Evolutionary conservation across 2,329 filamentous ascomycete species (phyloP).

Genomic region (Hirsutella rhossiliensis): DNA sequence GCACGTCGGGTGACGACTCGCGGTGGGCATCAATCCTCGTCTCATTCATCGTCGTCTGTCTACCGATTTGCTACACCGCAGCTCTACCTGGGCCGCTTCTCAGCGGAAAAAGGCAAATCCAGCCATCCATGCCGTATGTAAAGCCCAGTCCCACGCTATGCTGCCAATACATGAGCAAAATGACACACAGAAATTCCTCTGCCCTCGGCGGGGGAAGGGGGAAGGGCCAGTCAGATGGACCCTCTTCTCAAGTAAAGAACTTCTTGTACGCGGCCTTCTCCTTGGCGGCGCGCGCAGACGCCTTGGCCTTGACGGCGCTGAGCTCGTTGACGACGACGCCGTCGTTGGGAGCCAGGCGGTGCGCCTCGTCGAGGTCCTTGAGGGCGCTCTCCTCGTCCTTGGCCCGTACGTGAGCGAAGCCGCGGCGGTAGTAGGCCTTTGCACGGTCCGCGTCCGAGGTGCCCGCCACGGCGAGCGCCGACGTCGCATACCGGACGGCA

Average conservation of each 20-base stretch:
- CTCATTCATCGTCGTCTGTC: too few species aligned
- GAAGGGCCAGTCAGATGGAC: not conserved
- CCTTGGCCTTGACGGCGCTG: conserved; percentile 62
- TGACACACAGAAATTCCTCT: not conserved
- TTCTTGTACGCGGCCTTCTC: conserved; percentile 90
- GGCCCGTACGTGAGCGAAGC: conserved; percentile 57
- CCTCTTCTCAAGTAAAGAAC: conserved; percentile 51
- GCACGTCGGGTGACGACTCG: too few species aligned
- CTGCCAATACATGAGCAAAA: not conserved
- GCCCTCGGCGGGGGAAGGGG: not conserved
- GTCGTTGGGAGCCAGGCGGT: conserved; percentile 63
- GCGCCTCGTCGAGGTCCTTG: conserved; percentile 62
- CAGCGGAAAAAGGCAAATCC: not conserved
- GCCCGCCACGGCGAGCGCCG: conserved; percentile 56
- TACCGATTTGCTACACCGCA: too few species aligned
- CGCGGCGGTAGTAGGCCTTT: conserved; percentile 81
- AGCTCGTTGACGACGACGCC: conserved; percentile 65
- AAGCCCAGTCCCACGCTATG: not conserved
- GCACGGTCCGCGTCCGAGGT: conserved; percentile 67
- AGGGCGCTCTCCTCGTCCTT: conserved; percentile 81
- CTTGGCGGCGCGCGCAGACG: conserved; percentile 64
- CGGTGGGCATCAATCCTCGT: too few species aligned
- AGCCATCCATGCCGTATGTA: not conserved
- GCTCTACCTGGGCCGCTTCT: too few species aligned
- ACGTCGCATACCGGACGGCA: conserved; percentile 55